Evolutionary conservation across 2,329 filamentous ascomycete species (phyloP), one percentile per base, ranked within the genome.

Genomic region (Trichophyton rubrum): DNA sequence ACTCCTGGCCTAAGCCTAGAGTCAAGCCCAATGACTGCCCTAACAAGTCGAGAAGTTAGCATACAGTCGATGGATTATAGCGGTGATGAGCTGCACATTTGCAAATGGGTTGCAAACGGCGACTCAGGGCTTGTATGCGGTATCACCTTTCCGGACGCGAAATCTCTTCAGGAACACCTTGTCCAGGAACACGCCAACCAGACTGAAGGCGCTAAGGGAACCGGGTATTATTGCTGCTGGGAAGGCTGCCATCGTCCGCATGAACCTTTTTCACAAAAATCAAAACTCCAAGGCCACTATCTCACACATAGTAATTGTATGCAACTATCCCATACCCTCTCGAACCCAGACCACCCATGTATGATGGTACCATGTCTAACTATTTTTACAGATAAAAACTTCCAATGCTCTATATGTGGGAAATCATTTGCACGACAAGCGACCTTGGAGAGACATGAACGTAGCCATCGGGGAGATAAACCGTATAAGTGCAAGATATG

Each of bases 181-280:
- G 62, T 74, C 17, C 62, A 69, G 2, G 65, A 61, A 13, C 74
- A 76, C 60, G 73, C 74, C 66, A 67, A 67, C 7, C 72, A 72
- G 1, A 66, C 74, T 22, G 67, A 72, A 33, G 74, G 74, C 3
- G 66, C 66, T 15, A 73, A 71, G 63, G 73, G 74, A 0, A 70
- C 69, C n/a, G 74, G 74, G 1, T 76, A 75, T 64, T 76, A 76
- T 57, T 76, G 74, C 59, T 71, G 73, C 59, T 76, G 74, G 74
- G 69, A 74, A 61, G 73, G 73, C 5, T 76, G 74, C 17, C 70
- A 73, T 61, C 72, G 74, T 1, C 74, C 73, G 1, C 65, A 74
- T 59, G 74, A 76, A 57, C 74, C 74, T 1, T 76, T 76, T 59
- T 76, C 74, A 15, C 74, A 76, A 60, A 76, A 76, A 63, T 76